A percentile compares a stretch with the other conserved stretches of the same genome.
phyloP scores from a whole-genome alignment of 306 rosid species.

The Corylus americana region DNA sequence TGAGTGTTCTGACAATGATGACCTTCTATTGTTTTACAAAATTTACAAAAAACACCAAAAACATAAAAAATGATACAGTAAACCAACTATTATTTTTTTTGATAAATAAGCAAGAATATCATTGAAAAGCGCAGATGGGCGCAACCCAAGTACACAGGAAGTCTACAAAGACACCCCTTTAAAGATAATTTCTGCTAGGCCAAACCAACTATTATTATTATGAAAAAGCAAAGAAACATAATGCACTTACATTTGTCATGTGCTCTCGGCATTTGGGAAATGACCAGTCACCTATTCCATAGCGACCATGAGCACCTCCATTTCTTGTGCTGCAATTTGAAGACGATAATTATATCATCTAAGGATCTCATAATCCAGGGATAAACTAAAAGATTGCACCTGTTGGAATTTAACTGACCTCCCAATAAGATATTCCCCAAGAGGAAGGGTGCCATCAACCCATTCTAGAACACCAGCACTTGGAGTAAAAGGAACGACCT shows the following conservation, averaged over 20 bases:
- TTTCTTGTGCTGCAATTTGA: conserved; percentile 60
- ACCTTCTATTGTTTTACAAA: background rate
- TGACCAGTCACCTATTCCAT: conserved; percentile 82
- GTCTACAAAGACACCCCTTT: no score
- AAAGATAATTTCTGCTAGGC: no score
- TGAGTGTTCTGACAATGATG: no score
- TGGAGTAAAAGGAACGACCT: conserved; percentile 98
- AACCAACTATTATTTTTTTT: background rate
- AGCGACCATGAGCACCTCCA: conserved; percentile 93
- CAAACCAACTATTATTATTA: background rate
- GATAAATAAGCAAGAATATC: no score
- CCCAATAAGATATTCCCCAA: conserved; percentile 88
- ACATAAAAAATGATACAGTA: background rate
- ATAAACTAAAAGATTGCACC: conserved; percentile 6
- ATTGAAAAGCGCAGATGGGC: no score
- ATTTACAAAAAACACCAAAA: background rate
- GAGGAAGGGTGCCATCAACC: conserved; percentile 93
- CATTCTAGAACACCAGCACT: conserved; percentile 99
- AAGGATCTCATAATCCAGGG: background rate
- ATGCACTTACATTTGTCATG: conserved; percentile 64
- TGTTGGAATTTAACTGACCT: conserved; percentile 55
- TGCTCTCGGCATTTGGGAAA: conserved; percentile 75
- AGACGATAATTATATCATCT: conserved; percentile 15
- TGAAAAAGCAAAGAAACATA: background rate
- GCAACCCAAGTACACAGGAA: no score